phyloP scores from a whole-genome alignment of 768 basidiomycete genomes.

The Psilocybe cyanescens region DNA sequence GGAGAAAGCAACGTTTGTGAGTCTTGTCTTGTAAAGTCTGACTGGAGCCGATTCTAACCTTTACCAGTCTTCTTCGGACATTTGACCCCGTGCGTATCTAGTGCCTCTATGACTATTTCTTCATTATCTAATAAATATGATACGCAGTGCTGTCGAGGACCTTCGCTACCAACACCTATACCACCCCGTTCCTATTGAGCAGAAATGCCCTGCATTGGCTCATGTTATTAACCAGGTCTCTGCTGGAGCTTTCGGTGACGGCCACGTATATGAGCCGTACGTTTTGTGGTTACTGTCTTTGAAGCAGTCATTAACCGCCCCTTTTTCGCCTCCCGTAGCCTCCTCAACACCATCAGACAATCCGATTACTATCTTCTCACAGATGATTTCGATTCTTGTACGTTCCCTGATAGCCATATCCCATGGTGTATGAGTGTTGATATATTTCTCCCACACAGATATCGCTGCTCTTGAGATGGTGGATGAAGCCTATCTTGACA shows the following conservation, averaged over 20 bases:
- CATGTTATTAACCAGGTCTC: slow-evolving; percentile 79
- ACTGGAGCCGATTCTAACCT: neutral
- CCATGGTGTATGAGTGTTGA: too few relatives aligned
- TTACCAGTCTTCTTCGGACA: slow-evolving; percentile 85
- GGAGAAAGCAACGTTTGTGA: slow-evolving; percentile 91
- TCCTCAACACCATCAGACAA: slow-evolving; percentile 77
- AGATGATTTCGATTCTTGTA: slow-evolving; percentile 95
- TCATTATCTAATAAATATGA: neutral
- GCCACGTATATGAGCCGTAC: slow-evolving; percentile 82
- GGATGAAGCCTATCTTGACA: slow-evolving; percentile 86
- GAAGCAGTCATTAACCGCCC: slow-evolving; percentile 6
- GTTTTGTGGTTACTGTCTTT: slow-evolving; percentile 27
- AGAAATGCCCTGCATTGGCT: slow-evolving; percentile 85
- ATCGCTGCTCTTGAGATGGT: slow-evolving; percentile 85
- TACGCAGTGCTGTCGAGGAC: slow-evolving; percentile 71
- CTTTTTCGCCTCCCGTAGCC: slow-evolving; percentile 36
- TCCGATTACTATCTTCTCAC: slow-evolving; percentile 81
- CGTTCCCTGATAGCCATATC: slow-evolving; percentile 25
- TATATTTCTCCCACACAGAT: slow-evolving; percentile 45
- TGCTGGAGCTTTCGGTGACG: slow-evolving; percentile 80
- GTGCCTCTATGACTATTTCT: neutral
- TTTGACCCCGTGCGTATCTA: slow-evolving; percentile 61
- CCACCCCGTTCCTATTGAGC: slow-evolving; percentile 76
- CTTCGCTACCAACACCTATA: slow-evolving; percentile 87
- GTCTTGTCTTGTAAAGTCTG: slow-evolving; percentile 34